Conservation (phyloP, 108 stramenopile genomes). For the Nannochloropsis salina region DNA sequence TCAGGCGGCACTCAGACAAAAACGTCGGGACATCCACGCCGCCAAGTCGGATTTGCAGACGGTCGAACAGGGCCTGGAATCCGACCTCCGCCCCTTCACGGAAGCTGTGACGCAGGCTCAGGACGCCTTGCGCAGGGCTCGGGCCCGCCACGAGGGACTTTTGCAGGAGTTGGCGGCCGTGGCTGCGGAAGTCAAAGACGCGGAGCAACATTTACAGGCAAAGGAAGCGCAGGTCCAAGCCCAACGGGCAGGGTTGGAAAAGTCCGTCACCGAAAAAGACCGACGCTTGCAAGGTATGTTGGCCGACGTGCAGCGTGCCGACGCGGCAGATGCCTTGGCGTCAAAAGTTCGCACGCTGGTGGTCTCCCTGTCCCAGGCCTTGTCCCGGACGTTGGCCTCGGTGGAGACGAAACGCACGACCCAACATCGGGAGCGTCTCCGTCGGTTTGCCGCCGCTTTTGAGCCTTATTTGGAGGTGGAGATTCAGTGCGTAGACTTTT, state of each 20-base stretch:
- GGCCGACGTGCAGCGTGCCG: neutral
- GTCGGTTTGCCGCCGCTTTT: neutral
- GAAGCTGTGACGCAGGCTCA: neutral
- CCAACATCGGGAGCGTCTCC: neutral
- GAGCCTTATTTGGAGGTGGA: neutral
- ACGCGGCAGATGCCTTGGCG: neutral
- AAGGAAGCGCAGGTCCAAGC: neutral
- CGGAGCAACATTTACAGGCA: neutral
- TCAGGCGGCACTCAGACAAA: neutral
- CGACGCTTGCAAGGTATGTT: neutral
- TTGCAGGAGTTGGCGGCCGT: neutral
- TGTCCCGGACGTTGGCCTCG: neutral
- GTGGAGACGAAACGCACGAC: neutral
- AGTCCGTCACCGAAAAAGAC: neutral
- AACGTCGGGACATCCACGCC: neutral
- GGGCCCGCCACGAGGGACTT: neutral
- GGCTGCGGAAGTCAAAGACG: neutral
- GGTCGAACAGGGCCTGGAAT: neutral
- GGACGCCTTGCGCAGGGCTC: neutral
- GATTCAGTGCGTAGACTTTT: neutral
- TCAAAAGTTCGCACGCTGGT: neutral
- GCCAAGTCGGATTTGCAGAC: neutral
- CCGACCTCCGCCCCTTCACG: neutral
- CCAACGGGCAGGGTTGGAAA: neutral
- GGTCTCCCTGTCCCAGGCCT: neutral